Conservation (phyloP, 2,329 filamentous ascomycete genomes). For the Orbilia javanica region DNA sequence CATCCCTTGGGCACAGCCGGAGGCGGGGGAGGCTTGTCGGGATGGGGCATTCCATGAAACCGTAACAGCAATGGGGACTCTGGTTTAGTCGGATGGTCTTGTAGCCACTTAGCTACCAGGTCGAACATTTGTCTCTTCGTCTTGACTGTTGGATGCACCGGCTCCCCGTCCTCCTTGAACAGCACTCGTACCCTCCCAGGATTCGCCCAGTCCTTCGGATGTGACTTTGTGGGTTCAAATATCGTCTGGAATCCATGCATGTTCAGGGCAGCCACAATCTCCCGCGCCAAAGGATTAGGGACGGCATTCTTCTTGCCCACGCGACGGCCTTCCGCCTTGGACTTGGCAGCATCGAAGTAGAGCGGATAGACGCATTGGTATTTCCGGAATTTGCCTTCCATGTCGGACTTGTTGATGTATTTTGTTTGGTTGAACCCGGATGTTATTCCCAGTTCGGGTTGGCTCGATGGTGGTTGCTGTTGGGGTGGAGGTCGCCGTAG, state of each 20-base stretch:
- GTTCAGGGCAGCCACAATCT: slow-evolving; percentile 88
- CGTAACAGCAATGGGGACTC: slow-evolving; percentile 77
- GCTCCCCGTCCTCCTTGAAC: slow-evolving; percentile 73
- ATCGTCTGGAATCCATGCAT: slow-evolving; percentile 78
- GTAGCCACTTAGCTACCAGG: slow-evolving; percentile 81
- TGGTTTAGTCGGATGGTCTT: slow-evolving; percentile 81
- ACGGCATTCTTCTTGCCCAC: slow-evolving; percentile 81
- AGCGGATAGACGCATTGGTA: slow-evolving; percentile 94
- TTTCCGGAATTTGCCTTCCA: slow-evolving; percentile 74
- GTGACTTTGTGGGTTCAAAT: slow-evolving; percentile 90
- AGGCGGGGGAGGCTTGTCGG: slow-evolving; percentile 76
- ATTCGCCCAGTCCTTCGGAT: slow-evolving; percentile 98
- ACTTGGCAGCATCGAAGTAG: slow-evolving; percentile 86
- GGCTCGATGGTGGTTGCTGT: slow-evolving; percentile 61
- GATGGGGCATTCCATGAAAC: slow-evolving; percentile 79
- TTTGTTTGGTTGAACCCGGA: slow-evolving; percentile 61
- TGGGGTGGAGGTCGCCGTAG: slow-evolving; percentile 63
- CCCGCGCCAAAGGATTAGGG: slow-evolving; percentile 84
- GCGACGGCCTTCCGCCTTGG: slow-evolving; percentile 82
- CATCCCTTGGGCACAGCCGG: slow-evolving; percentile 85
- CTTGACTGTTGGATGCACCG: slow-evolving; percentile 70
- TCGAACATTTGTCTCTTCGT: slow-evolving; percentile 90
- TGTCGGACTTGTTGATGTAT: slow-evolving; percentile 66
- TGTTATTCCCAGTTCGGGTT: slow-evolving; percentile 31
- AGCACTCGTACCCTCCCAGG: slow-evolving; percentile 87